Percentiles rank a stretch among this genome's conserved stretches.
These are phyloP conservation scores for Phialophora macrospora DNA, from an alignment of 2,329 filamentous ascomycete species.

Conservation along the genomic window DNA sequence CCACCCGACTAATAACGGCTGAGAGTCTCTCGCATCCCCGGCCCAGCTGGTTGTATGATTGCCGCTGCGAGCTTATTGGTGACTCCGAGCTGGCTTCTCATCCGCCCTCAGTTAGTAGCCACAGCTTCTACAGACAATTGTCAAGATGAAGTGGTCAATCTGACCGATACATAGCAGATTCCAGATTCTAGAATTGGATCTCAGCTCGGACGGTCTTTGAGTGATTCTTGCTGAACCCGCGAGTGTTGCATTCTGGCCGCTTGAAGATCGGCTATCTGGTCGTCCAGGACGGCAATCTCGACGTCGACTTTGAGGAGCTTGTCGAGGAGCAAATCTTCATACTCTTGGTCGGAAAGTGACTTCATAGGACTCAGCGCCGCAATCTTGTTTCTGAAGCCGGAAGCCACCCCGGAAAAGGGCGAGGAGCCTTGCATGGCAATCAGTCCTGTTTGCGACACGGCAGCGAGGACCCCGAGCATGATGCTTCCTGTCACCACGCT, in stretches of 20 bases:
- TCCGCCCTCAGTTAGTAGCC: neutral
- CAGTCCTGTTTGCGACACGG: constrained; percentile 30
- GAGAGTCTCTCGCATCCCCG: neutral
- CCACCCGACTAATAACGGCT: neutral
- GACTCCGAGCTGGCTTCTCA: neutral
- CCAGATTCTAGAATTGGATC: neutral
- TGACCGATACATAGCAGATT: neutral
- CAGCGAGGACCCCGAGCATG: constrained; percentile 30
- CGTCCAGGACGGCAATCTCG: constrained; percentile 78
- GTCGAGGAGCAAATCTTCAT: constrained; percentile 71
- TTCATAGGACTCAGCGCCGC: constrained; percentile 72
- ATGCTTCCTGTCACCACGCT: constrained; percentile 33
- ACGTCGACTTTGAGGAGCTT: constrained; percentile 73
- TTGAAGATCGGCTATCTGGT: constrained; percentile 63
- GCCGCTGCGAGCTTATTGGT: neutral
- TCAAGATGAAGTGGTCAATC: neutral
- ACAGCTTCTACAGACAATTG: neutral
- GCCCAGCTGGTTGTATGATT: too few relatives aligned
- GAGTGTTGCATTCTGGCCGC: constrained; percentile 21
- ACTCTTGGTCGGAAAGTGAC: constrained; percentile 73
- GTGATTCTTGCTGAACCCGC: neutral
- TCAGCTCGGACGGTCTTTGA: constrained; percentile 6
- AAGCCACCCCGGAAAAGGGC: constrained; percentile 10
- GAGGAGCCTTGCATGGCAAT: constrained; percentile 49
- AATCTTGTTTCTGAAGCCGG: constrained; percentile 19